Conservation (phyloP, 2,329 filamentous ascomycete genomes). For the Claviceps capensis region DNA sequence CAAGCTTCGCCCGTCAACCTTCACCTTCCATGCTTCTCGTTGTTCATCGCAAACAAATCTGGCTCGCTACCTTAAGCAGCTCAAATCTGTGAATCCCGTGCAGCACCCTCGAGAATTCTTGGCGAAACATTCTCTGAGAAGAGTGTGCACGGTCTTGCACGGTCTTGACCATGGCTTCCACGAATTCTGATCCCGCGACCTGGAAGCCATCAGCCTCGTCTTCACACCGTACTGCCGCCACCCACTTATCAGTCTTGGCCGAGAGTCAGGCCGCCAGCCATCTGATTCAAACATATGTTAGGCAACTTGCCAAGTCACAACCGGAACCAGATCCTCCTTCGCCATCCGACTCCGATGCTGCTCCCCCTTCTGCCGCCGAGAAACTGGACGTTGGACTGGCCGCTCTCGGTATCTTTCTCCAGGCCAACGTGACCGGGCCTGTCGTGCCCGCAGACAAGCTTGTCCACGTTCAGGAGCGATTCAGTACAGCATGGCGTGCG, state of each 20-base stretch:
- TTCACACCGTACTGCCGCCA: constrained; percentile 4
- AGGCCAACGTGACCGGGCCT: constrained; percentile 79
- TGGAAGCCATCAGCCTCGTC: constrained; percentile 3
- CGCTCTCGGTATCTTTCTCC: constrained; percentile 61
- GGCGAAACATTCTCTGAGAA: not conserved
- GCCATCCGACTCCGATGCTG: constrained; percentile 1
- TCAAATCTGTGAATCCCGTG: not conserved
- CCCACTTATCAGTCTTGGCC: constrained; percentile 7
- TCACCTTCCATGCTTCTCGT: too few relatives aligned
- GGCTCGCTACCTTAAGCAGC: too few relatives aligned
- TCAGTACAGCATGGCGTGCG: constrained; percentile 25
- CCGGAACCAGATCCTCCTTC: not conserved
- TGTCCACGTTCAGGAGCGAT: constrained; percentile 19
- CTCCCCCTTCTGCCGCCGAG: constrained; percentile 5
- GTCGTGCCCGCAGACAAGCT: constrained; percentile 35
- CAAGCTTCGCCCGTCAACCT: too few relatives aligned
- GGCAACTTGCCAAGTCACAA: not conserved
- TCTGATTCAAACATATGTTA: constrained; percentile 6
- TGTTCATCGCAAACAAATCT: too few relatives aligned
- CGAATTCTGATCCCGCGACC: not conserved
- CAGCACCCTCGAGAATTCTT: not conserved
- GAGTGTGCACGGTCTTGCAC: not conserved
- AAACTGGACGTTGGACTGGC: constrained; percentile 19
- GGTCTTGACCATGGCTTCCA: not conserved
- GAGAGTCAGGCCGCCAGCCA: constrained; percentile 3